A percentile compares a stretch with the other conserved stretches of the same genome.
Evolutionary conservation across 176 grass and related monocot genomes (phyloP).

Genomic region (Musa itinerans): DNA sequence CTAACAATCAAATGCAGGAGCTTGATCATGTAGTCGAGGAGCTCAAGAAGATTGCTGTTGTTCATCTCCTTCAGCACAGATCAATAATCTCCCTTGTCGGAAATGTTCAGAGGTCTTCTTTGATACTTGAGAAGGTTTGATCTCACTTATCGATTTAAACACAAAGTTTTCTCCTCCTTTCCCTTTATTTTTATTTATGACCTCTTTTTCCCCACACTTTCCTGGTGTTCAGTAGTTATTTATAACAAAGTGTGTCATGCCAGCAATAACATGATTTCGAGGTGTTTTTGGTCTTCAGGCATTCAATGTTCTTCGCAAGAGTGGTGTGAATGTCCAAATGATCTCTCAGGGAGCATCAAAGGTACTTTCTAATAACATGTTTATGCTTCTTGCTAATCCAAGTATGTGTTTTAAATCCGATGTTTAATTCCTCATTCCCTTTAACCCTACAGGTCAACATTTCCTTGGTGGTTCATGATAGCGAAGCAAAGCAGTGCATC

Average conservation of each 20-base stretch:
- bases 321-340: conserved; percentile 82
- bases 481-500: conserved; percentile 54
- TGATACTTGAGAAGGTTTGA: conserved; percentile 77
- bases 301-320: conserved; percentile 75
- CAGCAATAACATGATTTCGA: neutral
- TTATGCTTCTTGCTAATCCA: neutral
- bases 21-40: conserved; percentile 82
- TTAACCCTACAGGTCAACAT: conserved; percentile 58
- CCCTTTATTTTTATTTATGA: neutral
- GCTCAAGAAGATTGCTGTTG: conserved; percentile 85
- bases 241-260: conserved; percentile 1
- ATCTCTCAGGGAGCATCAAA: conserved; percentile 96
- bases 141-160: neutral
- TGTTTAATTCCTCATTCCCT: neutral
- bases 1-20: conserved; percentile 33
- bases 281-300: conserved; percentile 32
- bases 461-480: conserved; percentile 85
- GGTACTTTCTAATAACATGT: conserved; percentile 23
- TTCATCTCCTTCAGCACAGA: conserved; percentile 80
- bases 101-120: conserved; percentile 55
- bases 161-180: conserved; percentile 6
- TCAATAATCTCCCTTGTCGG: conserved; percentile 84
- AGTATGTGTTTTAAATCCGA: neutral
- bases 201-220: neutral
- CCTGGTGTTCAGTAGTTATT: neutral